Base-by-base conservation (phyloP, 805 yeast species). In the Candida railenensis region DNA sequence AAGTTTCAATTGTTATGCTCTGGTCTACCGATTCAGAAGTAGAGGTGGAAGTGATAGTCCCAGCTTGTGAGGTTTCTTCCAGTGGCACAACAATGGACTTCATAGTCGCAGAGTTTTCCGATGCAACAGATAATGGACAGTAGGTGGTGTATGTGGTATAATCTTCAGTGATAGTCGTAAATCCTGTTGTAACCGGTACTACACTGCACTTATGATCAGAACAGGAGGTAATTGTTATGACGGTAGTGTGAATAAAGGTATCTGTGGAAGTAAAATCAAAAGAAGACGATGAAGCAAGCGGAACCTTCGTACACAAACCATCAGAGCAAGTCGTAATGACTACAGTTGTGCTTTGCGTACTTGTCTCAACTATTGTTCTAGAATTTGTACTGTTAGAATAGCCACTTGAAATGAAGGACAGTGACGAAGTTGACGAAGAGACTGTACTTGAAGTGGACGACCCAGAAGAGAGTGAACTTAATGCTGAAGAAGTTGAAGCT, bases 221-320 rank as follows among this genome's bases (percentile, higher is more conserved):
- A 55, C 74, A 70, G 34, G 71, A 64, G 40, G 74, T 67, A 51
- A 66, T 55, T 47, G 73, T 67, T 37, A 66, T 56, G 40, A 66
- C 65, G 25, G 71, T 62, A 46, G 67, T 63, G 7, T 54, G 50
- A 25, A 54, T 47, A 47, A 53, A 60, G 48, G 67, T 63, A 14
- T 43, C 61, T 42, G 69, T 62, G 22, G 54, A 52, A 4, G 36
- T 14, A 7, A 25, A 18, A 21, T 40, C 44, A 25, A 11, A 25
- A 7, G 5, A 5, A 25, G 30, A n/a, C n/a, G n/a, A 42, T 51
- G 61, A 59, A 53, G 71, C 65, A 44, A 60, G 64, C 33, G 63
- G 55, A 18, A 43, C 51, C 34, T 56, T 50, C n/a, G 49, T 37
- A 56, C 75, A 70, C 47, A 48, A 53, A 56, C 65, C 43, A 47